Conservation (phyloP, 2,329 filamentous ascomycete species). For the Penicillium sp. region DNA sequence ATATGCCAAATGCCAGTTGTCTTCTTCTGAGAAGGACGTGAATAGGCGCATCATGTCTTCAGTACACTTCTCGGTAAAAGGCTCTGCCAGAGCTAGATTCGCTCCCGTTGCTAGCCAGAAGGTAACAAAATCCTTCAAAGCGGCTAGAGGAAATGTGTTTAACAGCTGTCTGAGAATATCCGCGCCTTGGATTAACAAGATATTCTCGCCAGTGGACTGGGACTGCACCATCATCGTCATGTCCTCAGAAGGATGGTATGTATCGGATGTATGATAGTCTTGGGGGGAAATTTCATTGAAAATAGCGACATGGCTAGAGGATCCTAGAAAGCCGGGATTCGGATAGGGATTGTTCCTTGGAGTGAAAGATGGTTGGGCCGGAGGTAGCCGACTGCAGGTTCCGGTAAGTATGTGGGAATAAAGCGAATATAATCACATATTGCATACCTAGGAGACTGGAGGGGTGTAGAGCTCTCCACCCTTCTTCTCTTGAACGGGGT, state of each 20-base stretch:
- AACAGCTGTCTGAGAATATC: slow-evolving; percentile 26
- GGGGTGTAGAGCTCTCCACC: slow-evolving; percentile 17
- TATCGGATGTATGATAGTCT: slow-evolving; percentile 12
- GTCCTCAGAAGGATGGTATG: neutral
- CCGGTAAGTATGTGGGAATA: neutral
- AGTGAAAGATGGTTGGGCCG: slow-evolving; percentile 21
- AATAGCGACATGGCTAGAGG: slow-evolving; percentile 32
- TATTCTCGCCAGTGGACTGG: slow-evolving; percentile 23
- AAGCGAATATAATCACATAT: neutral
- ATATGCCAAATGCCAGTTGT: slow-evolving; percentile 27
- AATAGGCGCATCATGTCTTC: slow-evolving; percentile 27
- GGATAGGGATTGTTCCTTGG: slow-evolving; percentile 28
- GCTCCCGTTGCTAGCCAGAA: slow-evolving; percentile 29
- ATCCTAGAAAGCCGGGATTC: slow-evolving; percentile 30
- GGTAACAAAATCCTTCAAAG: slow-evolving; percentile 27
- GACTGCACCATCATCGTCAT: slow-evolving; percentile 10
- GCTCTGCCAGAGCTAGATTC: slow-evolving; percentile 29
- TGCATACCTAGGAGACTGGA: slow-evolving; percentile 8
- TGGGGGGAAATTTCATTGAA: slow-evolving; percentile 29
- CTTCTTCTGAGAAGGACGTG: slow-evolving; percentile 18
- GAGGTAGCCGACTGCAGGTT: slow-evolving; percentile 13
- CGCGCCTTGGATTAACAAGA: slow-evolving; percentile 25
- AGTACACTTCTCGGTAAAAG: slow-evolving; percentile 24
- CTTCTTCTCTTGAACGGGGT: slow-evolving; percentile 28
- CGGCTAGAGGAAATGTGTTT: slow-evolving; percentile 19